Evolutionary conservation across 306 rosid species (phyloP).

Genomic region (Luffa aegyptiaca): DNA sequence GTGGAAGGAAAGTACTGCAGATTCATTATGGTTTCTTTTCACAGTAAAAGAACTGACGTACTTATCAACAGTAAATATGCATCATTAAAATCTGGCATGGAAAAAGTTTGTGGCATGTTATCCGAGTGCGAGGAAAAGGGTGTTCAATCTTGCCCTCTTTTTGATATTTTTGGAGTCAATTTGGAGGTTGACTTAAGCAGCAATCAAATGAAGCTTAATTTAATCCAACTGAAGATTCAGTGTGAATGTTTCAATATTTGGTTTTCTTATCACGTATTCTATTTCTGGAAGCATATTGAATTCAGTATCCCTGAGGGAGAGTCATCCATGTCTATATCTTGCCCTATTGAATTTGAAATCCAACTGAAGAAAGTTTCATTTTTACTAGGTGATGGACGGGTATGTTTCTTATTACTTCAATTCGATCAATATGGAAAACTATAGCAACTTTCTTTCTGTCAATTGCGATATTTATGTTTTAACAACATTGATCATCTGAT

Average conservation of each 20-base stretch:
- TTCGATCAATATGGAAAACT: background rate
- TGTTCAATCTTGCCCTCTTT: slow-evolving; percentile 52
- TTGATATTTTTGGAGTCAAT: slow-evolving; percentile 44
- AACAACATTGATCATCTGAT: background rate
- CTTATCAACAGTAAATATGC: slow-evolving; percentile 22
- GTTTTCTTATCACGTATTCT: slow-evolving; percentile 61
- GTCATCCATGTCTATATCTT: slow-evolving; percentile 33
- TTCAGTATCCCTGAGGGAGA: slow-evolving; percentile 31
- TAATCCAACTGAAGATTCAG: slow-evolving; percentile 33
- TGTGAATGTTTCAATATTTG: slow-evolving; percentile 61
- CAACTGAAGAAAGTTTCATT: slow-evolving; percentile 54
- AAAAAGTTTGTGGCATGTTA: slow-evolving; percentile 51
- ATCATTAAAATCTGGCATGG: slow-evolving; percentile 39
- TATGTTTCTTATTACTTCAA: slow-evolving; percentile 18
- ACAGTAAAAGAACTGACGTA: slow-evolving; percentile 40
- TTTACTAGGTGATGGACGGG: slow-evolving; percentile 88
- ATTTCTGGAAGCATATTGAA: slow-evolving; percentile 43
- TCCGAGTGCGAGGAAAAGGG: slow-evolving; percentile 30
- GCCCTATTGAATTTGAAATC: slow-evolving; percentile 34
- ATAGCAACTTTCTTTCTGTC: background rate
- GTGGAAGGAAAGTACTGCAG: slow-evolving; percentile 33
- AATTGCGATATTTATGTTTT: background rate
- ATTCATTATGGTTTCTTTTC: slow-evolving; percentile 34
- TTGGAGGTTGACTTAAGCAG: slow-evolving; percentile 30
- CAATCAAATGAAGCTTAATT: slow-evolving; percentile 16